Evolutionary conservation across 2,329 filamentous ascomycete genomes (phyloP), one percentile per base, ranked within the genome.

Genomic region (Lecanosticta acicola): DNA sequence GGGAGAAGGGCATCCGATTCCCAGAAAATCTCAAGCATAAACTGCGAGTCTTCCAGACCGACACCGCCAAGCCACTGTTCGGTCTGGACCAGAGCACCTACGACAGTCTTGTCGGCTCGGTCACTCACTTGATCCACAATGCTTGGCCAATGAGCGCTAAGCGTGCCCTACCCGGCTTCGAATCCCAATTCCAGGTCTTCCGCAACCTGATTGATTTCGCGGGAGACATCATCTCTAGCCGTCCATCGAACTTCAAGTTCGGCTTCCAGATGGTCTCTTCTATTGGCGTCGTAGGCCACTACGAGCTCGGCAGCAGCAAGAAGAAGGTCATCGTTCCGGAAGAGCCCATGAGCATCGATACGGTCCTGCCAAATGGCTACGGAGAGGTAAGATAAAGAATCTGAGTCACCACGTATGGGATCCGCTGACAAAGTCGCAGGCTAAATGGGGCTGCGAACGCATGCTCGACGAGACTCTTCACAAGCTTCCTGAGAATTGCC

Each of bases 101-200:
- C 51, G 33, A 58, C 2, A 17, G 40, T 0, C 64, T 79, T 0
- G 54, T 62, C 0, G n/a, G 51, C 0, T 54, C 42, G 2, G 71
- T 71, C 7, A 79, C 76, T 0, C 71, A 77, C 47, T 69, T 80
- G 33, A 46, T 75, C 16, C 77, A 80, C 60, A 78, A 75, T 51
- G 74, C 75, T 0, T 78, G 73, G 73, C 70, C 68, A 0, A 77
- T 80, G 61, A 76, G 77, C 59, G 76, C 73, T 57, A 77, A 74
- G 57, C 68, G 77, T 14, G 61, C 69, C 0, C 48, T 78, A 4
- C 62, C 68, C 18, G 74, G 69, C 0, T 80, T 79, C 45, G 71
- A 74, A 53, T 66, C 71, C 0, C 71, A 78, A 50, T 69, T 80
- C 33, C 65, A 69, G 2, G 70, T 72, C 3, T 69, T 80, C 41